phyloP scores from a whole-genome alignment of 768 basidiomycete species.

The Auriscalpium vulgare region DNA sequence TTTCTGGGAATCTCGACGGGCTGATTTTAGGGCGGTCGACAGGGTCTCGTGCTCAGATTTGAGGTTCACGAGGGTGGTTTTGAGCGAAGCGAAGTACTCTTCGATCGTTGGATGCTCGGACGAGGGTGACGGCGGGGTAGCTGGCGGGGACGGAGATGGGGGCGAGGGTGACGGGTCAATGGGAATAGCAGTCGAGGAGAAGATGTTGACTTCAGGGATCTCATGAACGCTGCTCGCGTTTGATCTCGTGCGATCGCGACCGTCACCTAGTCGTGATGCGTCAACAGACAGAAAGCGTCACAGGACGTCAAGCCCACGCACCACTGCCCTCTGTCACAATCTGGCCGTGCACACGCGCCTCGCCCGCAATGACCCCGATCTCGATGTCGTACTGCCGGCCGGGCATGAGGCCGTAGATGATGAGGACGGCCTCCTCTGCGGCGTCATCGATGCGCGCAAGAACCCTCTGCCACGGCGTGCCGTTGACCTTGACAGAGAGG shows the following conservation, averaged over 20 bases:
- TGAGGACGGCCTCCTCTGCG: constrained; percentile 82
- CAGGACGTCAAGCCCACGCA: constrained; percentile 11
- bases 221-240: background rate
- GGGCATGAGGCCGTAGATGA: constrained; percentile 84
- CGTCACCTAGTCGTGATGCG: background rate
- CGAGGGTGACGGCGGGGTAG: constrained; percentile 15
- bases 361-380: constrained; percentile 61
- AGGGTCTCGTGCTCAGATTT: constrained; percentile 64
- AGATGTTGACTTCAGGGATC: constrained; percentile 2
- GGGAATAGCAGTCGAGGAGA: background rate
- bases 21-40: constrained; percentile 60
- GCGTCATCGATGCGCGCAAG: constrained; percentile 75
- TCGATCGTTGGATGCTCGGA: constrained; percentile 44
- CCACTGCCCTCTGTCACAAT: constrained; percentile 56
- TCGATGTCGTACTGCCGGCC: constrained; percentile 89
- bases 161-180: constrained; percentile 13
- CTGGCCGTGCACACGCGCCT: constrained; percentile 48
- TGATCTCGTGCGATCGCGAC: background rate
- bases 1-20: constrained; percentile 77
- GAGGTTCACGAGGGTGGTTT: constrained; percentile 55
- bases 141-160: constrained; percentile 11
- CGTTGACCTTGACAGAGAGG: constrained; percentile 74
- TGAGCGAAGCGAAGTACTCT: constrained; percentile 59
- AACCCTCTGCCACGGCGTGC: constrained; percentile 69
- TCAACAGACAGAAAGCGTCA: background rate